phyloP scores from a whole-genome alignment of 2,329 filamentous ascomycete genomes.

The Colletotrichum navitas region DNA sequence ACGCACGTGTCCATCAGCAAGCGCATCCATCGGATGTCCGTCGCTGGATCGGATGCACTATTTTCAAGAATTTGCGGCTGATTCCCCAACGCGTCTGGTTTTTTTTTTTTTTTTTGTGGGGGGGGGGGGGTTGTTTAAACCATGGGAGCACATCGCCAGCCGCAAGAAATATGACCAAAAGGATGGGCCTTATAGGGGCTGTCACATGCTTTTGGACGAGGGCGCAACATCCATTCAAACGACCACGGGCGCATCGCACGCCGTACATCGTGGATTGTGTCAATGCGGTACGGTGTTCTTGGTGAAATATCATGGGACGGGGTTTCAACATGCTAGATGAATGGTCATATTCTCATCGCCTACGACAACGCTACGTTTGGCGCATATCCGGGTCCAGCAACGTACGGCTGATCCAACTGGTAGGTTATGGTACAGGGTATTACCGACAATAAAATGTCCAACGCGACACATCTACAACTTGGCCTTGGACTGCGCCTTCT shows the following conservation, averaged over 20 bases:
- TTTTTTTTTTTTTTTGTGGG: too few species aligned
- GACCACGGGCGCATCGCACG: neutral
- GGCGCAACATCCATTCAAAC: neutral
- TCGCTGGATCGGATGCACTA: too few species aligned
- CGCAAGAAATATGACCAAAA: too few species aligned
- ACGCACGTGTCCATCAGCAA: conserved; percentile 15
- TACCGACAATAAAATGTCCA: conserved; percentile 30
- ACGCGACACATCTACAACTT: conserved; percentile 75
- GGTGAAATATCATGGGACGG: neutral
- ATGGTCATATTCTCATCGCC: conserved; percentile 34
- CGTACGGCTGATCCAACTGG: conserved; percentile 2
- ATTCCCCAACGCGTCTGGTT: too few species aligned
- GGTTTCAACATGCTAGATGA: neutral
- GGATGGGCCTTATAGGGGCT: neutral
- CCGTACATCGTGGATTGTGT: neutral
- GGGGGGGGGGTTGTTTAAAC: too few species aligned
- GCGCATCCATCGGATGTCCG: neutral
- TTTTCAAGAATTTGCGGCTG: neutral
- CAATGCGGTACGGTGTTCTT: neutral
- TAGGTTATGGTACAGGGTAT: conserved; percentile 43
- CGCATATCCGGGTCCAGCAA: conserved; percentile 25
- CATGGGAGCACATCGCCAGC: neutral
- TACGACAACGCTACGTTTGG: conserved; percentile 24
- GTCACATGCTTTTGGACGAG: conserved; percentile 10
- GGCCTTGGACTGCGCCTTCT: conserved; percentile 86